These are phyloP conservation scores for Zostera marina DNA, from an alignment of 116 monocot species.

Conservation along the genomic window DNA sequence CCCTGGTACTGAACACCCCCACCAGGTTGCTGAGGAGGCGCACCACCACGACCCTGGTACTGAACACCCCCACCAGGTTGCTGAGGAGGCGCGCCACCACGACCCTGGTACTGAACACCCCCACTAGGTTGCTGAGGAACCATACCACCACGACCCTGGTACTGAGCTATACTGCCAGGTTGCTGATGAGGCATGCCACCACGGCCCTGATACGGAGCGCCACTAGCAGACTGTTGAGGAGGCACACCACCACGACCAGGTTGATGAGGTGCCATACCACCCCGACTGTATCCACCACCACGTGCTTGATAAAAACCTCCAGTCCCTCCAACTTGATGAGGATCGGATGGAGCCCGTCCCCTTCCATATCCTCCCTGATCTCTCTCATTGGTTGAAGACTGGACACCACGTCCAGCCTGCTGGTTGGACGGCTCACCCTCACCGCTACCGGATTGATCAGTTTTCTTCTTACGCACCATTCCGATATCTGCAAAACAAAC, in stretches of 20 bases:
- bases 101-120: too few species aligned
- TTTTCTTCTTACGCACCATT: slow-evolving; percentile 78
- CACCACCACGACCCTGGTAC: background rate
- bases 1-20: slow-evolving; percentile 10
- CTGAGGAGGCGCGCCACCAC: background rate
- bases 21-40: background rate
- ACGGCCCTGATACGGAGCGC: background rate
- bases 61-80: slow-evolving; percentile 4
- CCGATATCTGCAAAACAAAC: background rate
- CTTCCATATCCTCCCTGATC: slow-evolving; percentile 15
- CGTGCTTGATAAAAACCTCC: slow-evolving; percentile 12
- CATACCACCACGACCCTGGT: too few species aligned
- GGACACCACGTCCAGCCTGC: slow-evolving; percentile 15
- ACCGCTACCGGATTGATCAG: slow-evolving; percentile 24
- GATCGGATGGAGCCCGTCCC: slow-evolving; percentile 12
- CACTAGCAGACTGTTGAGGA: too few species aligned
- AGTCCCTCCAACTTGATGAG: slow-evolving; percentile 11
- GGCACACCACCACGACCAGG: slow-evolving; percentile 26
- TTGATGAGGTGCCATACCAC: background rate
- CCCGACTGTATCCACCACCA: background rate
- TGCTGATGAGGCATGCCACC: too few species aligned
- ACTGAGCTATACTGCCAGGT: too few species aligned
- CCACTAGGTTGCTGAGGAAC: too few species aligned
- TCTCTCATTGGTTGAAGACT: slow-evolving; percentile 8
- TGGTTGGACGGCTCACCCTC: slow-evolving; percentile 31